Conservation (phyloP, 2,329 filamentous ascomycete genomes). For the Dactylellina haptotyla region DNA sequence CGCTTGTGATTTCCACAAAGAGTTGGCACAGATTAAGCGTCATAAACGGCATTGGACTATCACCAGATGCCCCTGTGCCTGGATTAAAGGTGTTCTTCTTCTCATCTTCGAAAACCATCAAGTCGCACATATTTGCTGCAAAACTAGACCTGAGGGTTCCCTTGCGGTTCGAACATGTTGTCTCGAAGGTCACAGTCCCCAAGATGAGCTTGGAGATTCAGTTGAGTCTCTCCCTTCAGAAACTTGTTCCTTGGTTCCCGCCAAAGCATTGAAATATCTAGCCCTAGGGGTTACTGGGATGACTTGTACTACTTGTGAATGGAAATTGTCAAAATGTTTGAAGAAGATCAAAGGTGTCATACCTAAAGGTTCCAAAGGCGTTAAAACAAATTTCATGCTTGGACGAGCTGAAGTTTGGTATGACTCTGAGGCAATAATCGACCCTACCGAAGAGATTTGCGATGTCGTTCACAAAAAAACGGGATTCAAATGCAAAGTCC, state of each 20-base stretch:
- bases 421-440: constrained; percentile 17
- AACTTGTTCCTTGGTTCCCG: not conserved
- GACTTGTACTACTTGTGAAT: constrained; percentile 79
- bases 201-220: constrained; percentile 29
- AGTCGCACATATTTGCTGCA: constrained; percentile 29
- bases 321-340: constrained; percentile 67
- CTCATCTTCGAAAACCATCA: constrained; percentile 25
- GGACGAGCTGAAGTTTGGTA: constrained; percentile 48
- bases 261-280: constrained; percentile 24
- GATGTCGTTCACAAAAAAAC: constrained; percentile 17
- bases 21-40: constrained; percentile 4
- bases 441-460: constrained; percentile 37
- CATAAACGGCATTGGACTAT: not conserved
- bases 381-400: constrained; percentile 45
- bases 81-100: constrained; percentile 28
- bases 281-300: constrained; percentile 67
- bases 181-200: constrained; percentile 24
- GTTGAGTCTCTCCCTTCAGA: constrained; percentile 35
- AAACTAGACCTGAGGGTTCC: not conserved
- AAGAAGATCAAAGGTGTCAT: constrained; percentile 24
- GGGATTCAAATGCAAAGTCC: constrained; percentile 33
- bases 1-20: constrained; percentile 26
- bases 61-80: constrained; percentile 17
- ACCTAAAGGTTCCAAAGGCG: constrained; percentile 29
- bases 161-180: constrained; percentile 16